Percentiles rank a stretch among this genome's conserved stretches.
Evolutionary conservation across 2,329 filamentous ascomycete species (phyloP).

Genomic region (Orbilia brochopaga): DNA sequence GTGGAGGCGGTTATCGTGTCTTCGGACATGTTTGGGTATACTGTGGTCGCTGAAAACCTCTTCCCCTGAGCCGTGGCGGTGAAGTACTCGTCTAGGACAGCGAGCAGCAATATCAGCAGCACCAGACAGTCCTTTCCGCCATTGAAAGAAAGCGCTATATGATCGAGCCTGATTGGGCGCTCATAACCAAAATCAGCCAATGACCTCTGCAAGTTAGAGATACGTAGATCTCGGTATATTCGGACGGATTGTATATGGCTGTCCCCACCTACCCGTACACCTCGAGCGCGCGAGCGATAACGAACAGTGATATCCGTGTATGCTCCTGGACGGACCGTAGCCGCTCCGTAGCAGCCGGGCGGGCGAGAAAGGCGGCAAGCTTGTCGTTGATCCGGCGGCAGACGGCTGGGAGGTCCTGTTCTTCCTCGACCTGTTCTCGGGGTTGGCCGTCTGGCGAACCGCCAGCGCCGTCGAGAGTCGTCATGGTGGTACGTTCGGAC

Average conservation of each 20-base stretch:
- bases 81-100: conserved; percentile 61
- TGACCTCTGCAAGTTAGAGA: conserved; percentile 6
- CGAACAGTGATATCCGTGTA: conserved; percentile 72
- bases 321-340: conserved; percentile 74
- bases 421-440: no score
- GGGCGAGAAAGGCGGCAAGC: conserved; percentile 70
- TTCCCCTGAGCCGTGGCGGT: conserved; percentile 53
- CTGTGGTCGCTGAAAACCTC: conserved; percentile 23
- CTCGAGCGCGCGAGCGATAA: conserved; percentile 76
- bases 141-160: conserved; percentile 92
- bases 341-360: conserved; percentile 64
- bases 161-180: conserved; percentile 66
- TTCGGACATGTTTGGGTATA: conserved; percentile 38
- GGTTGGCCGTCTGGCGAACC: neutral
- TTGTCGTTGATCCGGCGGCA: conserved; percentile 66
- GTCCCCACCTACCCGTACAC: conserved; percentile 72
- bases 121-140: conserved; percentile 98
- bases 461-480: conserved; percentile 20
- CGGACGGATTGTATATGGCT: no score
- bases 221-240: no score
- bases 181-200: conserved; percentile 7
- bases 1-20: conserved; percentile 23
- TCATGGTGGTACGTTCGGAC: conserved; percentile 7
- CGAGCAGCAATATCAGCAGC: conserved; percentile 83
- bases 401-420: conserved; percentile 54